Evolutionary conservation across 169 alveolate species (phyloP), one percentile per base, ranked within the genome.

Genomic region (Plasmodium billcollinsi): DNA sequence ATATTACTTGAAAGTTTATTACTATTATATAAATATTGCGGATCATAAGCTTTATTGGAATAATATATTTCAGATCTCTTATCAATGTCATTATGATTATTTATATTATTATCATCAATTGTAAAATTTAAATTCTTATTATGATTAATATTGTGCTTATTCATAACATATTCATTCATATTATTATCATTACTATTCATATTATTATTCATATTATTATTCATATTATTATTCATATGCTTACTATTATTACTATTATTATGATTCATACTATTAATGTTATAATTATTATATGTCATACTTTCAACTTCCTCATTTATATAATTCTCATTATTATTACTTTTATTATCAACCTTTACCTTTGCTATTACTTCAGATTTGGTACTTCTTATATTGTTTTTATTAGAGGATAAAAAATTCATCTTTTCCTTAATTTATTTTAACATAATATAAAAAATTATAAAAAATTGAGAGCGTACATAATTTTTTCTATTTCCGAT

Each of bases 311-410:
- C 47, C 9, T 39, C 47, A 39, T 39, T 39, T 39, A 39, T 39
- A 39, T 39, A 39, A 24, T 11, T 15, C 5, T 39, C 54, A 26
- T 15, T 73, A 54, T 59, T 56, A 33, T 61, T 59, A 24, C 39
- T 45, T n/a, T 47, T 21, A 9, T 20, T 47, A 9, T 52, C 54
- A 52, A 24, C 50, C 24, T 43, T 63, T 21, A 49, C 24, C 9
- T 80, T 80, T 14, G 29, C 71, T 43, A 80, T 66, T 14, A 80
- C 90, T 80, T 80, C 90, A 66, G 90, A 80, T 52, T 80, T 80
- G 1, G 90, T 80, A 58, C 90, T 80, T 61, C 90, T 78, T 54
- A 80, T 54, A 33, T 80, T 80, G 15, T 24, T 61, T 54, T 80
- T 80, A 59, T 21, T 65, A 18, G 83, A 63, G 65, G 65, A 66